Percentiles rank a stretch among this genome's conserved stretches.
phyloP scores from a whole-genome alignment of 2,329 filamentous ascomycete genomes.

The Hirsutella rhossiliensis region DNA sequence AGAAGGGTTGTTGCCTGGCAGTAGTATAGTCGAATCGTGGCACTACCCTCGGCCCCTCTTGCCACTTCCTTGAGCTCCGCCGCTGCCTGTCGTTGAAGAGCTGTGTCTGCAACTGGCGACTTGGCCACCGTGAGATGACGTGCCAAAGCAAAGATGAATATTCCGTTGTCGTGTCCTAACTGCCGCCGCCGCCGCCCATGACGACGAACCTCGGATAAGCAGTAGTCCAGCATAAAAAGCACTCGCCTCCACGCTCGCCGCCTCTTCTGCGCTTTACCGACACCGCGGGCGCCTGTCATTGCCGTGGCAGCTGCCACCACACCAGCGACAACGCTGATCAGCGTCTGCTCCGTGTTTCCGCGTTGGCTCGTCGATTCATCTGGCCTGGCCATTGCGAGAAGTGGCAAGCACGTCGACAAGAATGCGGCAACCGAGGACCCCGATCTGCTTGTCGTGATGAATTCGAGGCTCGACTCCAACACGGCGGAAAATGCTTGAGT shows the following conservation, averaged over 20 bases:
- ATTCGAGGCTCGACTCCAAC: slow-evolving; percentile 14
- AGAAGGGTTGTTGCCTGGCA: slow-evolving; percentile 24
- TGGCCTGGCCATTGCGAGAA: slow-evolving; percentile 8
- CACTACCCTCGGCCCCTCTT: slow-evolving; percentile 3
- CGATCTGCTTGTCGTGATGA: slow-evolving; percentile 9
- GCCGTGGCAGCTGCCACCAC: slow-evolving; percentile 14
- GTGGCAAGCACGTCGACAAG: slow-evolving; percentile 10
- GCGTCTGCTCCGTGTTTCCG: slow-evolving; percentile 10
- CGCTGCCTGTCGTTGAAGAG: slow-evolving; percentile 7
- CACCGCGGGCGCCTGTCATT: slow-evolving; percentile 6
- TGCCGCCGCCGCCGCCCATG: background rate
- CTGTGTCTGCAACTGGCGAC: slow-evolving; percentile 2
- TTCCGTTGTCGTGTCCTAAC: slow-evolving; percentile 3
- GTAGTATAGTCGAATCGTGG: slow-evolving; percentile 10
- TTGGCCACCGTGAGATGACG: slow-evolving; percentile 13
- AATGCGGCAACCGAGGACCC: slow-evolving; percentile 12
- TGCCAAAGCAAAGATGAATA: slow-evolving; percentile 14
- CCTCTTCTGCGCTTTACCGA: slow-evolving; percentile 3
- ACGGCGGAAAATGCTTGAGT: slow-evolving; percentile 11
- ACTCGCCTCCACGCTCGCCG: slow-evolving; percentile 11
- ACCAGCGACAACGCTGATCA: slow-evolving; percentile 18
- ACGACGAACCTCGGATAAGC: slow-evolving; percentile 7
- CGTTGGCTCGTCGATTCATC: slow-evolving; percentile 1
- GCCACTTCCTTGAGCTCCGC: slow-evolving; percentile 11
- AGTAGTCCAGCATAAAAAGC: slow-evolving; percentile 13